These are phyloP conservation scores for Colletotrichum theobromicola DNA, from an alignment of 2,329 filamentous ascomycete genomes.

Conservation along the genomic window DNA sequence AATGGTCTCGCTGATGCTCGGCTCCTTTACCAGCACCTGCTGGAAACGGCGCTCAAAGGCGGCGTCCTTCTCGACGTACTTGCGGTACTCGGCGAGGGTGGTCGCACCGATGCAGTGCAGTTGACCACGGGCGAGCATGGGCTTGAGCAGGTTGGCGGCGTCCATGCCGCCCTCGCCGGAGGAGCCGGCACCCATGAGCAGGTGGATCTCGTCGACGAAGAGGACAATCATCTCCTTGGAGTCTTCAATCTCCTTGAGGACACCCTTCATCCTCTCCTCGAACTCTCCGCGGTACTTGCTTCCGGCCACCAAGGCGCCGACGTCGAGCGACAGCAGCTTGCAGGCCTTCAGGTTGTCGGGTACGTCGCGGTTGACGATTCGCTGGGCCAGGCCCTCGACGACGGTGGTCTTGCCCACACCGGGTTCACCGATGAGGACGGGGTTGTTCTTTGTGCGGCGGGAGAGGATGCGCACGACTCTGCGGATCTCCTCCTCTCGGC, in stretches of 20 bases:
- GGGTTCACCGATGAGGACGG: constrained; percentile 95
- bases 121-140: constrained; percentile 95
- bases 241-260: constrained; percentile 94
- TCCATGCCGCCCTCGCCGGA: constrained; percentile 98
- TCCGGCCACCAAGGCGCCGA: constrained; percentile 92
- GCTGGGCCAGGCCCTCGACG: constrained; percentile 91
- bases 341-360: constrained; percentile 94
- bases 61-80: constrained; percentile 98
- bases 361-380: constrained; percentile 96
- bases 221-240: constrained; percentile 97
- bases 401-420: constrained; percentile 99
- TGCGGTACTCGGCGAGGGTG: constrained; percentile 92
- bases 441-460: constrained; percentile 97
- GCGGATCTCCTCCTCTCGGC: constrained; percentile 93
- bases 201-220: constrained; percentile 98
- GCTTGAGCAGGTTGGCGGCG: constrained; percentile 95
- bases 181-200: constrained; percentile 95
- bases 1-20: constrained; percentile 84
- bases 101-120: constrained; percentile 98
- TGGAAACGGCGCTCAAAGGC: constrained; percentile 99
- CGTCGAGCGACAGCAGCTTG: constrained; percentile 92
- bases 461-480: constrained; percentile 91
- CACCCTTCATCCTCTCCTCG: constrained; percentile 98
- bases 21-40: constrained; percentile 96
- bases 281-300: constrained; percentile 99